Evolutionary conservation across 2,329 filamentous ascomycete genomes (phyloP).

Genomic region (Alternaria rosae): DNA sequence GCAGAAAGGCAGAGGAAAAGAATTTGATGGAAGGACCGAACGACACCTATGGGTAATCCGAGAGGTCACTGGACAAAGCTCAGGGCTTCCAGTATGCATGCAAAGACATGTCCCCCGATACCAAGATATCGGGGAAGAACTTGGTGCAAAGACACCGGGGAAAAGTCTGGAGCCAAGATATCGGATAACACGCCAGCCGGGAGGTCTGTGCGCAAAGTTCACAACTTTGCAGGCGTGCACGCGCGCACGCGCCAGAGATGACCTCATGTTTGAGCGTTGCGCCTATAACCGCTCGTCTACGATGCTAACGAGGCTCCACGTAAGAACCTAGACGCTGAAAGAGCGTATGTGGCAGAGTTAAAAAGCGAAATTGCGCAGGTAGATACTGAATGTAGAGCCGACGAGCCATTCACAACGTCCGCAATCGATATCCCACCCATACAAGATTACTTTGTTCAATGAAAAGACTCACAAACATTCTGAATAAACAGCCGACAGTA

Average conservation of each 20-base stretch:
- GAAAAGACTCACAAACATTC: fast-evolving
- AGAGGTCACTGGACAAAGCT: not conserved
- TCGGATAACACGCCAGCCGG: not conserved
- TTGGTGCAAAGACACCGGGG: too few species aligned
- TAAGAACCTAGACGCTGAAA: fast-evolving
- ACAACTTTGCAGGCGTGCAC: not conserved
- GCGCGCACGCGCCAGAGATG: not conserved
- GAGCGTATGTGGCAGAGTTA: not conserved
- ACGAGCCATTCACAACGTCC: not conserved
- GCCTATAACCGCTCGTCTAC: not conserved
- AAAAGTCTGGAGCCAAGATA: not conserved
- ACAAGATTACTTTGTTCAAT: not conserved
- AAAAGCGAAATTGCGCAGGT: not conserved
- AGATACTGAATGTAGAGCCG: not conserved
- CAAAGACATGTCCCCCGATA: not conserved
- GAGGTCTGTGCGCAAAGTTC: not conserved
- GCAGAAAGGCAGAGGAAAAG: not conserved
- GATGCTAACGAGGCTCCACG: not conserved
- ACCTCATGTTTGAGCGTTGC: fast-evolving
- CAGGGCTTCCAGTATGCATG: not conserved
- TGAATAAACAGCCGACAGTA: not conserved
- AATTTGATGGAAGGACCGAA: not conserved
- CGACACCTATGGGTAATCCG: not conserved
- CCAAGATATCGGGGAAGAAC: not conserved
- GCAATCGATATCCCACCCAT: not conserved